Base-by-base conservation (phyloP, 495 filamentous ascomycete genomes). In the Penicillium atrosanguineum region DNA sequence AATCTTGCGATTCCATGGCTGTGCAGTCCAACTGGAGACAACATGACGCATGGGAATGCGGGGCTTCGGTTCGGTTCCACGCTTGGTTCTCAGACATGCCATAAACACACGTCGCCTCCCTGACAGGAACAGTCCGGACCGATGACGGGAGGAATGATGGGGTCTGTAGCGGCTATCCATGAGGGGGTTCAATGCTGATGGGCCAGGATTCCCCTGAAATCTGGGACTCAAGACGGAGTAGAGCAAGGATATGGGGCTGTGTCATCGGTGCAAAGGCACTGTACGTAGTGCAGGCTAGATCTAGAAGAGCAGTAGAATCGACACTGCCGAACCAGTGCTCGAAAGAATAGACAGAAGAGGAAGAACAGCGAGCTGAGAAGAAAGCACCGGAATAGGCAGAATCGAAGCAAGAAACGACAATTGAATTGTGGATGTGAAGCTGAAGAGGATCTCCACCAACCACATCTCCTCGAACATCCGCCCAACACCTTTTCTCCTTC, bases 391-490 rank as follows among this genome's bases (percentile, higher is more conserved):
- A 14, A 34, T 12, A 5, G 6, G 5, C 18, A 40, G 38, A 40
- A 14, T 15, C 12, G 12, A 19, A 40, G 38, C 7, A 14, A 39
- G 9, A 6, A 8, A 18, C 21, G 16, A 63, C 57, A 58, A 61
- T 51, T 49, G 58, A 12, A 59, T 64, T 64, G 62, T 62, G 62
- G 52, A 46, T 48, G 23, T 60, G 60, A 66, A 60, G 56, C 56
- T 63, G 60, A 55, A 58, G 37, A 55, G 47, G 48, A 21, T 57
- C 59, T 61, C 51, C 52, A 61, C 56, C 63, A 62, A 69, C 62
- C 57, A 65, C 55, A 64, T 48, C 56, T 52, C 50, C 62, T 56
- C 53, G 61, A 55, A 59, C 61, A 61, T 64, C 61, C 61, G 61
- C 63, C 56, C 65, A 48, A 56, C 59, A 54, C 57, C 56, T 60